Evolutionary conservation across 176 grass and related monocot species (phyloP), one percentile per base, ranked within the genome.

Genomic region (Tillandsia fasciculata): DNA sequence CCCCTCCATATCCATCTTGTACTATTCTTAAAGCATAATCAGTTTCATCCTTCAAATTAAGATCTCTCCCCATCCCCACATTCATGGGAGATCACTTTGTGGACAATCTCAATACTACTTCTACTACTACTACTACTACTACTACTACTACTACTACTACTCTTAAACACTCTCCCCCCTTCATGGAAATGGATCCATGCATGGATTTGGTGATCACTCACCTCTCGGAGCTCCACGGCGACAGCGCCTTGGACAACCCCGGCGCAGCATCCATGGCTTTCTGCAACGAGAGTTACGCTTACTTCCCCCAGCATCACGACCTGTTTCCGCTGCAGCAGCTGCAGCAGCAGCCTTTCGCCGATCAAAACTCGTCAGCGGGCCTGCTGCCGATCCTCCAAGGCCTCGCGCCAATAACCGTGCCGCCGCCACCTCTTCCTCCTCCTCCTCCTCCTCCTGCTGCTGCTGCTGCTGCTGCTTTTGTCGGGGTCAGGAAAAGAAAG

Each of bases 161-260:
- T 20, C 49, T 24, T 26, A 70, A 70, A 18, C 15, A 53, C 53
- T 48, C 53, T 17, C 53, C 22, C 52, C 15, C 53, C n/a, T 72
- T 72, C 53, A 61, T 22, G 26, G 70, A 72, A 20, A 58, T 72
- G 53, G 53, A 72, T 10, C 53, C 70, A 12, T 47, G 70, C 70
- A 48, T 58, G 70, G 70, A 61, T 47, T 10, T 76, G 50, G 27
- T 66, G 50, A 20, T 20, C 56, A 63, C 18, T 5, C 73, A 66
- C 15, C 26, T 76, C 22, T 26, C 51, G 48, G 73, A 76, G 63
- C 64, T 66, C 12, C 33, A 42, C 33, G 66, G 58, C 51, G 48
- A 48, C 57, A 26, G 11, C 14, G 54, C 7, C 71, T n/a, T 66
- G 49, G 61, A 75, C 47, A 53, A 28, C 47, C 18, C 72, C 3